These are phyloP conservation scores for Vaccinium myrtillus DNA, from an alignment of 148 eudicot genomes.

Conservation along the genomic window DNA sequence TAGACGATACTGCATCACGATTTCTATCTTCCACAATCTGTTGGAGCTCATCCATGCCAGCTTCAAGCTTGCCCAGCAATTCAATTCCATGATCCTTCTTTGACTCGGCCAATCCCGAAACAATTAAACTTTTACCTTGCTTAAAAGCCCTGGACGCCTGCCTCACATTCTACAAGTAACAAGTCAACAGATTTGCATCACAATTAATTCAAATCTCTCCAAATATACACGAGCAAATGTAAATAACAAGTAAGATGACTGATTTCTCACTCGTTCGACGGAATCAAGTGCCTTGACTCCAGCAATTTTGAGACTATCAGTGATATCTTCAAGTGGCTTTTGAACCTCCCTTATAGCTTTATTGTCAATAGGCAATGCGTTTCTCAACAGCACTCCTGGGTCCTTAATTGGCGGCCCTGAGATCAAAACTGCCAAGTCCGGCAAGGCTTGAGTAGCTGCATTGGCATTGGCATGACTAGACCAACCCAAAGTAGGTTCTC, in stretches of 20 bases:
- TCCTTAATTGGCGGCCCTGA: slow-evolving; percentile 99
- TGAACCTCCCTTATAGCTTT: slow-evolving; percentile 97
- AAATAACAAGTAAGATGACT: background rate
- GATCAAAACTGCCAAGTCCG: slow-evolving; percentile 80
- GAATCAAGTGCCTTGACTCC: slow-evolving; percentile 89
- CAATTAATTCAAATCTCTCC: background rate
- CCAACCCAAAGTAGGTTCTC: slow-evolving; percentile 54
- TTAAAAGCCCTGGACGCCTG: slow-evolving; percentile 83
- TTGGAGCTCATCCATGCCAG: slow-evolving; percentile 78
- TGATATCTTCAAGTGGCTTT: slow-evolving; percentile 92
- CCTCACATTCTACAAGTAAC: slow-evolving; percentile 62
- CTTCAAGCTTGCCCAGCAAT: slow-evolving; percentile 81
- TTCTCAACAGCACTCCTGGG: slow-evolving; percentile 79
- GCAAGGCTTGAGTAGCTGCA: slow-evolving; percentile 58
- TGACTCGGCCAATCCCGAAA: slow-evolving; percentile 82
- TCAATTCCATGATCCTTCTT: slow-evolving; percentile 80
- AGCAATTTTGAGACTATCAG: slow-evolving; percentile 84
- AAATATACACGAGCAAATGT: background rate
- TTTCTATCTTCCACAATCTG: slow-evolving; percentile 79
- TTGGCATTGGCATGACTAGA: slow-evolving; percentile 60
- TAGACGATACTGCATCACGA: slow-evolving; percentile 70
- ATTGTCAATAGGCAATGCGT: slow-evolving; percentile 84
- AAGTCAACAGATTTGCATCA: slow-evolving; percentile 20
- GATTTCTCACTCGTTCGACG: slow-evolving; percentile 74
- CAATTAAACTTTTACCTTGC: slow-evolving; percentile 72